A percentile compares a stretch with the other conserved stretches of the same genome.
Evolutionary conservation across 768 basidiomycete genomes (phyloP).

Genomic region (Rhodotorula babjevae): DNA sequence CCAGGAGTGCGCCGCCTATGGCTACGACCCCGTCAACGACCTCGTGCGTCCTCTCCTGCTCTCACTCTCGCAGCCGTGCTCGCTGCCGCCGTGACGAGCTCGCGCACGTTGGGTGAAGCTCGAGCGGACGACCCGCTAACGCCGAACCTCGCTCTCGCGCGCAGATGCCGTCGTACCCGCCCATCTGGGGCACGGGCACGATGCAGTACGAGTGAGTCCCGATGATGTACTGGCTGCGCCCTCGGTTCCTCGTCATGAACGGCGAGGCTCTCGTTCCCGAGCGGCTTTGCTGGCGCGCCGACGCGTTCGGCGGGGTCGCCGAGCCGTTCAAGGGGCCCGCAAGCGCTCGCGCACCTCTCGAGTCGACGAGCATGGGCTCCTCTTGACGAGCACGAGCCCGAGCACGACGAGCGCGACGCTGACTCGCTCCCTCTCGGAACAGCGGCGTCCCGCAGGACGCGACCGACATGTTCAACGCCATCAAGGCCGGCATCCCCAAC

Average conservation of each 20-base stretch:
- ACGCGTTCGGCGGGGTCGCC: neutral
- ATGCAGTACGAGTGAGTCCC: constrained; percentile 8
- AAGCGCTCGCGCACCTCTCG: no score
- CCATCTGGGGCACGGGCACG: constrained; percentile 27
- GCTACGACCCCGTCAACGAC: constrained; percentile 42
- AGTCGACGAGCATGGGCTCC: no score
- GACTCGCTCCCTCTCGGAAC: neutral
- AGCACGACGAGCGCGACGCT: no score
- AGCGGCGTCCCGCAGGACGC: constrained; percentile 43
- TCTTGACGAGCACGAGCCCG: no score
- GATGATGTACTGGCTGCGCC: neutral
- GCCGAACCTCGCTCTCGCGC: no score
- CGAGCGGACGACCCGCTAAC: constrained; percentile 7
- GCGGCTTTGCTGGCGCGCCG: neutral
- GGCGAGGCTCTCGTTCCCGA: no score
- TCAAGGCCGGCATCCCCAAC: constrained; percentile 44
- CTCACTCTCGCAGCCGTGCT: neutral
- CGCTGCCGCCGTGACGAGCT: no score
- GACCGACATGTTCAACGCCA: constrained; percentile 42
- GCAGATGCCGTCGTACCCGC: constrained; percentile 18
- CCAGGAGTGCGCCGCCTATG: constrained; percentile 46
- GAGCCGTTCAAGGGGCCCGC: no score
- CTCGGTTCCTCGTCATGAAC: no score
- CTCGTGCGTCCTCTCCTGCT: constrained; percentile 19
- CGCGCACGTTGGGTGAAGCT: neutral